Conservation (phyloP, 164 flowering plant genomes). For the Kingdonia uniflora region DNA sequence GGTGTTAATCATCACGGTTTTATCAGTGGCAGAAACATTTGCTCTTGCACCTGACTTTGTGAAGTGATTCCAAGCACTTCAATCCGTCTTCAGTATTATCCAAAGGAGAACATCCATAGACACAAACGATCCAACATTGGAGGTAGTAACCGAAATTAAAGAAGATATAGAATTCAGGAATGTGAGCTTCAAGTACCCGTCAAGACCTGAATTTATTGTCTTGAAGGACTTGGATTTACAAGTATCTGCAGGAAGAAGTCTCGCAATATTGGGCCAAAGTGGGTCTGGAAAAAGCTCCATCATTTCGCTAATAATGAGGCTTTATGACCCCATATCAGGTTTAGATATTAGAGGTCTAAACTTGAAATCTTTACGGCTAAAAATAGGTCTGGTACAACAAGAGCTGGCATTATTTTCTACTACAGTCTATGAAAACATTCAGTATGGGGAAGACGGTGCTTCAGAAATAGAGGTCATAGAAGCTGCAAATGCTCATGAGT, state of each 20-base stretch:
- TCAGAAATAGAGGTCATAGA: conserved; percentile 56
- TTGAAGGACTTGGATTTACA: conserved; percentile 37
- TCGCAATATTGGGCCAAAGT: conserved; percentile 84
- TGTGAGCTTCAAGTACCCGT: conserved; percentile 55
- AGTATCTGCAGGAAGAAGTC: conserved; percentile 44
- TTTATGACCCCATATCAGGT: conserved; percentile 62
- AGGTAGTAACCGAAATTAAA: conserved; percentile 23
- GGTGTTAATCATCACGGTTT: conserved; percentile 53
- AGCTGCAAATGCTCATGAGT: conserved; percentile 74
- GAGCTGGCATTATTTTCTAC: conserved; percentile 79
- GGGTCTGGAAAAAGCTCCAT: conserved; percentile 84
- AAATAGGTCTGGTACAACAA: conserved; percentile 68
- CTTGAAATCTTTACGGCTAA: conserved; percentile 40
- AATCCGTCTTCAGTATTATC: conserved; percentile 49
- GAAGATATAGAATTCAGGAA: conserved; percentile 55
- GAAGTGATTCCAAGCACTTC: conserved; percentile 59
- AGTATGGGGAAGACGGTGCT: conserved; percentile 54
- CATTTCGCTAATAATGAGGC: conserved; percentile 48
- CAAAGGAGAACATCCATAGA: conserved; percentile 43
- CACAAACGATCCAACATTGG: conserved; percentile 30
- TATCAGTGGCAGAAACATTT: conserved; percentile 64
- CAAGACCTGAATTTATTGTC: conserved; percentile 49
- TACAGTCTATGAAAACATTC: conserved; percentile 66
- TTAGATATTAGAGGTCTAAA: conserved; percentile 39
- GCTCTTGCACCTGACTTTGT: conserved; percentile 61